These are phyloP conservation scores for Chlorella sp. DNA, from an alignment of 139 green algal species.

Conservation along the genomic window DNA sequence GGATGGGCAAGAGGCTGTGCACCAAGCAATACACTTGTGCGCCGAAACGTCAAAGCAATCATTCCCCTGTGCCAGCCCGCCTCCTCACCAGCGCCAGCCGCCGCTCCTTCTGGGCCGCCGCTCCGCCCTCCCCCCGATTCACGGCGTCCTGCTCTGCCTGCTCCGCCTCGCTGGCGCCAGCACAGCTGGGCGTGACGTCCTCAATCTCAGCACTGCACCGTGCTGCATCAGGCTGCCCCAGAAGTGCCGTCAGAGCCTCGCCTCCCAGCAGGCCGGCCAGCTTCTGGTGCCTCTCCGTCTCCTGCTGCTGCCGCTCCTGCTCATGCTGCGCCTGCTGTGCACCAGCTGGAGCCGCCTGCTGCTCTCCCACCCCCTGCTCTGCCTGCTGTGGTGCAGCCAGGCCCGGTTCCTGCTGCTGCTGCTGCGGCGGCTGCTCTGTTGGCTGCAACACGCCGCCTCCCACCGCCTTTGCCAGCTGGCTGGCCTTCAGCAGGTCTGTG, in stretches of 20 bases:
- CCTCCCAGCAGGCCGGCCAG: not conserved
- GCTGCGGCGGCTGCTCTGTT: not conserved
- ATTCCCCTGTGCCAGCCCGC: no score
- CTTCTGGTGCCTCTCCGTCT: not conserved
- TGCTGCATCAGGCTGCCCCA: not conserved
- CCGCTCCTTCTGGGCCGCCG: not conserved
- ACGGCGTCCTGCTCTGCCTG: constrained; percentile 27
- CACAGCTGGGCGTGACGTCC: constrained; percentile 21
- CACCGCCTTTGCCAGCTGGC: constrained; percentile 4
- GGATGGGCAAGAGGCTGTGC: not conserved
- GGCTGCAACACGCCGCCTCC: not conserved
- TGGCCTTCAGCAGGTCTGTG: constrained; percentile 5
- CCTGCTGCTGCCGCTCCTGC: not conserved
- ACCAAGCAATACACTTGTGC: no score
- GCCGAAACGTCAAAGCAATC: no score
- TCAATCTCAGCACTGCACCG: constrained; percentile 7
- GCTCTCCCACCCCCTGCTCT: not conserved
- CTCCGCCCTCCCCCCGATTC: not conserved
- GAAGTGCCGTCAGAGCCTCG: not conserved
- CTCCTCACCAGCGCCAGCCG: constrained; percentile 20
- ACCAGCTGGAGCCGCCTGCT: not conserved
- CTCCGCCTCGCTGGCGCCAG: constrained; percentile 23
- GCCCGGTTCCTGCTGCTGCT: not conserved
- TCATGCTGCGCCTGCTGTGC: not conserved
- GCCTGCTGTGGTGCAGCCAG: not conserved